phyloP scores from a whole-genome alignment of 148 eudicot genomes.

The Rhododendron simsii region DNA sequence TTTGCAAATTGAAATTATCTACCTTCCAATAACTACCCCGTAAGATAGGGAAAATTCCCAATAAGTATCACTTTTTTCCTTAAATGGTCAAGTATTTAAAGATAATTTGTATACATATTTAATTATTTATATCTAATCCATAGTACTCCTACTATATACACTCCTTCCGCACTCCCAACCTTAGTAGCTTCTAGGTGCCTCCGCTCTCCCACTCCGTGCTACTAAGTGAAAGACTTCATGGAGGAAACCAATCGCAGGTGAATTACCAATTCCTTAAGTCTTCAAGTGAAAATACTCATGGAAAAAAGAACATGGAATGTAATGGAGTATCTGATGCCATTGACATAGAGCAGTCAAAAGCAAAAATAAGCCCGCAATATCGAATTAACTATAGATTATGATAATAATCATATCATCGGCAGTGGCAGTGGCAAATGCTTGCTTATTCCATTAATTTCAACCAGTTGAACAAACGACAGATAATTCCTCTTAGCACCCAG shows the following conservation, averaged over 20 bases:
- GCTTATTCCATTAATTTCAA: not conserved
- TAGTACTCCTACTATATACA: too few species aligned
- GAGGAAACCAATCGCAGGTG: not conserved
- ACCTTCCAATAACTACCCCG: too few species aligned
- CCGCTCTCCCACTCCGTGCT: too few species aligned
- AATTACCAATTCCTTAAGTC: not conserved
- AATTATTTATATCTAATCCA: too few species aligned
- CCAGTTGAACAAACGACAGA: not conserved
- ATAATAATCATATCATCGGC: not conserved
- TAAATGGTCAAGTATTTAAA: too few species aligned
- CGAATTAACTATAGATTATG: not conserved
- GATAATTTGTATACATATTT: too few species aligned
- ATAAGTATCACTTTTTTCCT: too few species aligned
- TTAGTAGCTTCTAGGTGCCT: too few species aligned
- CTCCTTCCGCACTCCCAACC: too few species aligned
- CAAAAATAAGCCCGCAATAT: not conserved
- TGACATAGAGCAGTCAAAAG: not conserved
- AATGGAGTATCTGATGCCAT: not conserved
- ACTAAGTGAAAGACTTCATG: not conserved
- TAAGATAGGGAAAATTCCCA: too few species aligned
- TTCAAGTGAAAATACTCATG: not conserved
- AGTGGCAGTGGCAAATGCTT: not conserved
- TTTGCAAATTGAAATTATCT: too few species aligned
- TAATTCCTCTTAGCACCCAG: not conserved
- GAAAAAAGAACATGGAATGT: not conserved